A percentile compares a stretch with the other conserved stretches of the same genome.
Conservation (phyloP, 2,329 filamentous ascomycete species). For the Trichoderma gracile region DNA sequence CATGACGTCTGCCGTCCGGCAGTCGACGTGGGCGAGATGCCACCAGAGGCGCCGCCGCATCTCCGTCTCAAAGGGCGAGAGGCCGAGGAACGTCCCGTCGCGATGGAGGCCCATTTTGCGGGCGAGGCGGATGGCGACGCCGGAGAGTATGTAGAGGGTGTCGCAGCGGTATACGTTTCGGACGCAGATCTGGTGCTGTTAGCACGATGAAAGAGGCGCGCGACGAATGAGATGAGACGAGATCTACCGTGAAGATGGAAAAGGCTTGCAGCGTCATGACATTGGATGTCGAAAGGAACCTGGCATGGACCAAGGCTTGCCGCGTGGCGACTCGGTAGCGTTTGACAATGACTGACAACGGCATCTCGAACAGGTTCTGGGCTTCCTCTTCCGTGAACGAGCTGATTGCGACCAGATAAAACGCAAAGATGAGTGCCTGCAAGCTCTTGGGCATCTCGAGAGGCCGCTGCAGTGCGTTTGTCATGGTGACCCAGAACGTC, state of each 20-base stretch:
- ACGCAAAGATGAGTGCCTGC: neutral
- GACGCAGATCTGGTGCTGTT: neutral
- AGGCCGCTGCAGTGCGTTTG: neutral
- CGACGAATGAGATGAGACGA: too few relatives aligned
- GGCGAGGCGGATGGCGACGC: slow-evolving; percentile 6
- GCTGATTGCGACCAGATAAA: neutral
- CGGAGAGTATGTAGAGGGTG: slow-evolving; percentile 11
- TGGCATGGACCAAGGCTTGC: slow-evolving; percentile 11
- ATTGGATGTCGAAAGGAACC: slow-evolving; percentile 8
- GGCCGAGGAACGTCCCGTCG: slow-evolving; percentile 4
- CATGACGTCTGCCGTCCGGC: slow-evolving; percentile 57
- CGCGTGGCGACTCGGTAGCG: slow-evolving; percentile 9
- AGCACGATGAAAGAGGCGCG: too few relatives aligned
- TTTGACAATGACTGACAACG: neutral
- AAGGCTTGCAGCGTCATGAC: slow-evolving; percentile 4
- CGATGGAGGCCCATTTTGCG: slow-evolving; percentile 19
- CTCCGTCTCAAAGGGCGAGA: slow-evolving; percentile 60
- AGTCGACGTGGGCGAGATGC: slow-evolving; percentile 61
- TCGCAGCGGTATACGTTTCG: slow-evolving; percentile 7
- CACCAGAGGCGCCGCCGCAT: slow-evolving; percentile 69
- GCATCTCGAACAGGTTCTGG: neutral
- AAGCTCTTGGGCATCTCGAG: neutral
- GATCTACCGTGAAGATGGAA: neutral
- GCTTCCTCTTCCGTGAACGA: neutral
- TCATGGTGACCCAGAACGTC: neutral